Base-by-base conservation (phyloP, 83 land plant genomes). In the Thuja plicata region DNA sequence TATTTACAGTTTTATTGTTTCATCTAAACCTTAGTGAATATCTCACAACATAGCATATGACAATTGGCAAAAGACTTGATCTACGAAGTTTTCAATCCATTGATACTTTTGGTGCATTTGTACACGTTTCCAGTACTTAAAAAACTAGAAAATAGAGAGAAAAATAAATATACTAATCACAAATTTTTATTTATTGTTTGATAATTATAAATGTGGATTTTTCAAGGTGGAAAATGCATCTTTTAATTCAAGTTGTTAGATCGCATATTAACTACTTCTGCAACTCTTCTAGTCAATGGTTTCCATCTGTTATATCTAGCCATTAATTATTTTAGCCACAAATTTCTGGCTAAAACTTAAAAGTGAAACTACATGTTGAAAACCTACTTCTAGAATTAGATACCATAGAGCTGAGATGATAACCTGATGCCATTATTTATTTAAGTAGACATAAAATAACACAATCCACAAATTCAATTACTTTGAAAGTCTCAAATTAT, bases 361-460 rank as follows among this genome's bases (percentile, higher is more conserved):
- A 66, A 27, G 32, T 66, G n/a, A 66, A 66, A 66, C 30, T 62
- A 24, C 73, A 27, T 66, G 32, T 66, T 32, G 8, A 66, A 66
- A 27, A 30, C 10, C 30, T 66, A 27, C 5, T 62, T 62, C 8
- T 62, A 62, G 9, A 62, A 24, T 62, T 62, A 62, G n/a, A 24
- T 24, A 5, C 24, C n/a, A 24, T 62, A 21, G 0, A 17, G 8
- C 8, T 87, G 21, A 70, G n/a, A 38, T 43, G 12, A 70, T 55
- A 50, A 96, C 97, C 98, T 93, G 90, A 95, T 94, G 88, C 95
- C 30, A 96, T 89, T 85, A 95, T 94, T 89, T 95, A 95, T 27
- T 96, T 96, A 90, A 96, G 93, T 48, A 95, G 97, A 78, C 95
- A 96, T 11, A 97, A 96, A 46, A 96, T 93, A 87, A 95, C 85